Evolutionary conservation across 768 basidiomycete species (phyloP), one percentile per base, ranked within the genome.

Genomic region (Lentinula lateritia): DNA sequence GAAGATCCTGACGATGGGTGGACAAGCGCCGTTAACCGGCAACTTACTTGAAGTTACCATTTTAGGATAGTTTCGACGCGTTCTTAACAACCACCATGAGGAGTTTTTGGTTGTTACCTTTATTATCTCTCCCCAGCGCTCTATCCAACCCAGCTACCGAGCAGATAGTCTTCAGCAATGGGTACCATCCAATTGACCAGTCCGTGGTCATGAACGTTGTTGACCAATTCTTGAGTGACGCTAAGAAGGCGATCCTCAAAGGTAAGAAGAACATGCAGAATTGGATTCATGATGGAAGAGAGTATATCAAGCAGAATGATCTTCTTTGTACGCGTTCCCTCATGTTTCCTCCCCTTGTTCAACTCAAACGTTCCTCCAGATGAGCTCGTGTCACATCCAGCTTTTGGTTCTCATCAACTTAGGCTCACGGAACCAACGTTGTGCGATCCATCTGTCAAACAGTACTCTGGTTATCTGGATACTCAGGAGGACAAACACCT

Each of bases 401-500:
- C 76, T 15, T 80, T 86, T 42, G 65, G 73, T 53, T 63, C 73
- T 12, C 79, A 90, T 70, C 76, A 80, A 61, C 76, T 92, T 15
- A 78, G 89, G 63, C 67, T 91, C 12, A 85, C 83, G 0, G 80
- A 86, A 65, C 88, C 93, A 9, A 78, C 80, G 36, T 74, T 95
- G 6, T 95, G 94, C 66, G 94, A 96, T 65, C 70, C 87, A 0
- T 73, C 80, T n/a, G 91, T 93, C 43, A 83, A 90, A 72, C 89
- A 91, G 68, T 84, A 89, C 64, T 89, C 88, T 38, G 92, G 92
- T 34, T 95, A 93, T 72, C 80, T 95, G 36, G 92, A 94, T 69
- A 82, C 92, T 60, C 83, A 84, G 0, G 83, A 90, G 8, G 84
- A 86, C 66, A 89, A 89, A 66, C 92, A 94, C 67, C 77, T 94